Conservation (phyloP, 805 yeast genomes). For the Nakazawaea wickerhamii region DNA sequence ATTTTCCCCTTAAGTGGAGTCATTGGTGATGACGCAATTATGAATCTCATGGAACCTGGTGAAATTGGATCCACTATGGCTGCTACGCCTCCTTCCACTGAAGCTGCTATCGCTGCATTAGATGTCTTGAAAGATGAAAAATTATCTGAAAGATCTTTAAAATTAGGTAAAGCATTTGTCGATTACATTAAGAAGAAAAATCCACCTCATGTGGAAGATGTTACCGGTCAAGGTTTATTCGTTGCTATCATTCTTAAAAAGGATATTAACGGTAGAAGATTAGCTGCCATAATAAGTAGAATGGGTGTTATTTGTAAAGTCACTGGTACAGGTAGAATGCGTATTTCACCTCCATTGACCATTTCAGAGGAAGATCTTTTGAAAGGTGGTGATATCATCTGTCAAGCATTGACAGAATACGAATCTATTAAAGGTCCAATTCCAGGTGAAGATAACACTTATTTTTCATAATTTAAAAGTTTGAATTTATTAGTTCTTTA, state of each 20-base stretch:
- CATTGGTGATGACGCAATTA: slow-evolving; percentile 18
- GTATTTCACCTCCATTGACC: slow-evolving; percentile 25
- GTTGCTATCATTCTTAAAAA: slow-evolving; percentile 20
- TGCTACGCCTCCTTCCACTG: slow-evolving; percentile 25
- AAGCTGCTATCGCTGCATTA: slow-evolving; percentile 24
- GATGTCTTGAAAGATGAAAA: slow-evolving; percentile 24
- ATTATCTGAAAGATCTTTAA: slow-evolving; percentile 16
- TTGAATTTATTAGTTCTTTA: no score
- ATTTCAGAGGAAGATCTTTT: slow-evolving; percentile 18
- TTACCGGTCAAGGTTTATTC: slow-evolving; percentile 22
- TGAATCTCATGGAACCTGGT: slow-evolving; percentile 20
- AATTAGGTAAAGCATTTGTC: slow-evolving; percentile 18
- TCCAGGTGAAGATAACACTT: slow-evolving; percentile 11
- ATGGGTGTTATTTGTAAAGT: slow-evolving; percentile 21
- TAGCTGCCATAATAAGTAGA: slow-evolving; percentile 20
- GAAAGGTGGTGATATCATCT: slow-evolving; percentile 21
- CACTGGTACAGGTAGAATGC: slow-evolving; percentile 20
- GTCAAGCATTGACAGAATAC: slow-evolving; percentile 13
- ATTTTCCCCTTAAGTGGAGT: slow-evolving; percentile 23
- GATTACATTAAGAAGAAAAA: slow-evolving; percentile 15
- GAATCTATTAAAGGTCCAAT: slow-evolving; percentile 11
- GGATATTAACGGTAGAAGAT: slow-evolving; percentile 17
- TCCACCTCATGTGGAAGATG: slow-evolving; percentile 15
- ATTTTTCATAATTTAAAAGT: slow-evolving; percentile 1
- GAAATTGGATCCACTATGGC: slow-evolving; percentile 27